Evolutionary conservation across 441 rosid species (phyloP).

Genomic region (Gossypium trilobum): DNA sequence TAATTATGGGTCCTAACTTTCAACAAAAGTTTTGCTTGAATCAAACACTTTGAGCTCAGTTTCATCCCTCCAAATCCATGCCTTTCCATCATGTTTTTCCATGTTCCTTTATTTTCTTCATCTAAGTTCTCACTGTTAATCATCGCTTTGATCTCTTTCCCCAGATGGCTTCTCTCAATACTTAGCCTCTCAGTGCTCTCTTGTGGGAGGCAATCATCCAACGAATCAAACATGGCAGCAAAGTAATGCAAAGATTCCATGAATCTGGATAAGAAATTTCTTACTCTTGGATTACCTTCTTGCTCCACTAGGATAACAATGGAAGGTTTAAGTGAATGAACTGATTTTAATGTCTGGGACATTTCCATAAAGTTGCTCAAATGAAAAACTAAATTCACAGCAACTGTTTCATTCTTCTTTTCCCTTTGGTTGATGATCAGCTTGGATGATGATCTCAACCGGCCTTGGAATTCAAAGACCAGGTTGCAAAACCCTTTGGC

Average conservation of each 20-base stretch:
- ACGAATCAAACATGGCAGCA: conserved; percentile 62
- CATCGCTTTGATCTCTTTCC: conserved; percentile 46
- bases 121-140: conserved; percentile 29
- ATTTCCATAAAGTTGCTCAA: conserved; percentile 21
- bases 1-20: conserved; percentile 38
- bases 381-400: conserved; percentile 46
- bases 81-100: conserved; percentile 55
- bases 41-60: conserved; percentile 46
- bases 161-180: conserved; percentile 55
- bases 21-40: conserved; percentile 54
- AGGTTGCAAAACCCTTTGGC: conserved; percentile 36
- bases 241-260: conserved; percentile 55
- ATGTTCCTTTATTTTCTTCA: conserved; percentile 26
- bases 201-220: conserved; percentile 49
- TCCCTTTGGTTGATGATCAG: conserved; percentile 24
- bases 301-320: conserved; percentile 47
- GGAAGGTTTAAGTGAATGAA: conserved; percentile 38
- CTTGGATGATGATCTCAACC: conserved; percentile 30
- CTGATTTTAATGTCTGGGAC: conserved; percentile 34
- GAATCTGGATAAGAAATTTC: conserved; percentile 46
- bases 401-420: conserved; percentile 47
- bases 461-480: conserved; percentile 48
- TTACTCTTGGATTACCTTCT: conserved; percentile 35
- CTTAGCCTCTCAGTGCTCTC: conserved; percentile 43
- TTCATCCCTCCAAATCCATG: conserved; percentile 43